Conservation (phyloP, 1,139 yeast genomes). For the Hyphopichia burtonii region DNA sequence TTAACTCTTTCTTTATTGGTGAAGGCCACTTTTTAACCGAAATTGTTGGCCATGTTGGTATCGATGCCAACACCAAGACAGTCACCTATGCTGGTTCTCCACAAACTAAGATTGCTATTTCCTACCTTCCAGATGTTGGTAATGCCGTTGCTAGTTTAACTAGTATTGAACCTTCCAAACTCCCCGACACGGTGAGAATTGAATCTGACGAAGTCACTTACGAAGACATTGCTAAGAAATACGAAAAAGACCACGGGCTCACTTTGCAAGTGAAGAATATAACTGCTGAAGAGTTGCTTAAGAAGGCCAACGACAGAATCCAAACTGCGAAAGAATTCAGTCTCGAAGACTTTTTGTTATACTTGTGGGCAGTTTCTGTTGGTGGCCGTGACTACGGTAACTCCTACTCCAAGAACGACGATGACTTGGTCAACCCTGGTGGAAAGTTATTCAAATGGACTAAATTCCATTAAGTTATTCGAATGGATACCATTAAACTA, state of each 20-base stretch:
- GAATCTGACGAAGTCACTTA: conserved; percentile 40
- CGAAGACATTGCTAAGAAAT: conserved; percentile 37
- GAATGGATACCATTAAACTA: too few relatives aligned
- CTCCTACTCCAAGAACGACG: conserved; percentile 32
- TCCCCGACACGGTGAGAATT: conserved; percentile 49
- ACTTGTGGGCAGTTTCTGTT: conserved; percentile 29
- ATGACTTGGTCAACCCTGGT: conserved; percentile 56
- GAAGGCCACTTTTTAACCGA: conserved; percentile 39
- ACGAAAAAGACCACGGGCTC: conserved; percentile 40
- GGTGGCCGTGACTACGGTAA: conserved; percentile 43
- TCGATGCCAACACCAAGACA: conserved; percentile 29
- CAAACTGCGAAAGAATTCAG: conserved; percentile 25
- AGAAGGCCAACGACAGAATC: conserved; percentile 27
- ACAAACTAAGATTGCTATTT: conserved; percentile 25
- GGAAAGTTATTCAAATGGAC: conserved; percentile 54
- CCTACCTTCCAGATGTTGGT: conserved; percentile 49
- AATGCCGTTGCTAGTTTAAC: conserved; percentile 40
- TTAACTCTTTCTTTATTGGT: conserved; percentile 44
- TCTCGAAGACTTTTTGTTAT: conserved; percentile 24
- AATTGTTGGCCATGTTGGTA: conserved; percentile 36
- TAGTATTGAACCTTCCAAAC: conserved; percentile 31
- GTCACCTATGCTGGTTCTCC: conserved; percentile 46
- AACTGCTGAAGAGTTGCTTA: conserved; percentile 29
- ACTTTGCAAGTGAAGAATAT: conserved; percentile 26
- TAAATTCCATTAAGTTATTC: neutral